phyloP scores from a whole-genome alignment of 2,329 filamentous ascomycete genomes.

The Diplodia sapinea region DNA sequence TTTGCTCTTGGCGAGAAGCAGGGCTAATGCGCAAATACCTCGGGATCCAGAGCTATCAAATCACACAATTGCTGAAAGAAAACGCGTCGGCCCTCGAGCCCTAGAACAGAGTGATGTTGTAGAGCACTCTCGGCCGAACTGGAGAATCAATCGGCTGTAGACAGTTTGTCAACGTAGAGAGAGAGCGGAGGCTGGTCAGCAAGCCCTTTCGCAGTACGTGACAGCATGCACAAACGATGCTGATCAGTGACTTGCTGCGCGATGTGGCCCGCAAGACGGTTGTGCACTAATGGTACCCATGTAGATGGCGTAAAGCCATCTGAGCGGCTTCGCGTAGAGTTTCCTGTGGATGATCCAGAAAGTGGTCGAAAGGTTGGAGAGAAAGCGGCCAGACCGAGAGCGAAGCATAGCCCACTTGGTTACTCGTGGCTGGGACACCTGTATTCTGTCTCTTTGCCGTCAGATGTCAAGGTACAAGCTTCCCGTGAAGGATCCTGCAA shows the following conservation, averaged over 20 bases:
- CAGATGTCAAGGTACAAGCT: not conserved
- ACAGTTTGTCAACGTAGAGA: not conserved
- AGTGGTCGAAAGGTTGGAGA: not conserved
- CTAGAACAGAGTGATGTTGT: not conserved
- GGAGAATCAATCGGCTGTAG: not conserved
- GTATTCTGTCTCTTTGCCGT: not conserved
- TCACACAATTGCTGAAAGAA: too few relatives aligned
- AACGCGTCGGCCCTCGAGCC: not conserved
- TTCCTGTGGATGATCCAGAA: not conserved
- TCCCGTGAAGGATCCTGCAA: not conserved
- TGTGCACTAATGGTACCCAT: not conserved
- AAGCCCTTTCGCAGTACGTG: not conserved
- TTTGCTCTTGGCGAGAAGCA: not conserved
- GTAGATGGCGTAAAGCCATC: not conserved
- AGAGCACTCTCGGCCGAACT: not conserved
- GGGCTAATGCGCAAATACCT: not conserved
- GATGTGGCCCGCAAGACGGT: not conserved
- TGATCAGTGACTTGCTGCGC: slow-evolving; percentile 1
- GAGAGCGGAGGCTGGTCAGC: not conserved
- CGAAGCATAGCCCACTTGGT: slow-evolving; percentile 18
- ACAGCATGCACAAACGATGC: not conserved
- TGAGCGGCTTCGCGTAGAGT: not conserved
- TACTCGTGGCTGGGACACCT: slow-evolving; percentile 5
- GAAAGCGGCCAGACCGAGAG: not conserved
- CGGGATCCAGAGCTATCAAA: not conserved